Base-by-base conservation (phyloP, 2,329 filamentous ascomycete genomes). In the Nemania diffusa region DNA sequence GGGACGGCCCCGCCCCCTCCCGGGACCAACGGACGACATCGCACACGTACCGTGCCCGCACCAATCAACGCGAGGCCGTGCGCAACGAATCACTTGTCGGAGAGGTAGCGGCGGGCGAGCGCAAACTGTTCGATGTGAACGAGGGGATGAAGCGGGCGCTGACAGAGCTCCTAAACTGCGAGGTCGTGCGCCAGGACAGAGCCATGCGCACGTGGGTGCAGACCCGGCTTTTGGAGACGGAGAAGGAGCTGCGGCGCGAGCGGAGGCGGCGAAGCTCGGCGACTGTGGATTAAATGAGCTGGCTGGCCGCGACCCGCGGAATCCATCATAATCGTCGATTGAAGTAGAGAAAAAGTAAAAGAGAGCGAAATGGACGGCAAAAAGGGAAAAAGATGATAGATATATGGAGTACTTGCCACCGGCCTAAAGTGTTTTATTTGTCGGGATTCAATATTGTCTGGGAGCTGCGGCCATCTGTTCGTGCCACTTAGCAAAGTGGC, bases 141-240 rank as follows among this genome's bases (percentile, higher is more conserved):
- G 86, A 88, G 77, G 83, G 84, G 72, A 87, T 89, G 79, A 90
- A 90, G 79, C 83, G 86, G 34, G 84, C 86, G 1, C 75, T 90
- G 71, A 90, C 87, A 5, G 87, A 88, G 75, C 82, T 90, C 15
- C 83, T 90, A 72, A 90, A 89, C 78, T 88, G 85, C 77, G 84
- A 86, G 26, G 79, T 82, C 42, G 85, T 88, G 17, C 84, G 86
- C 48, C 78, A 76, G 52, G 84, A 88, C 67, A 77, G 79, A 29
- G 79, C 81, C 1, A 84, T 87, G 74, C 85, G 87, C 55, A 86
- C 82, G 67, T 89, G 85, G 84, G 85, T 89, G 37, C 87, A 89
- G 76, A 81, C 83, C 22, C 80, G 86, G 15, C 79, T 90, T 27
- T 84, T 90, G 84, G 85, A 88, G 72, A 88, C 87, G 22, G 87